Base-by-base conservation (phyloP, 2,329 filamentous ascomycete genomes). In the Colletotrichum chrysophilum region DNA sequence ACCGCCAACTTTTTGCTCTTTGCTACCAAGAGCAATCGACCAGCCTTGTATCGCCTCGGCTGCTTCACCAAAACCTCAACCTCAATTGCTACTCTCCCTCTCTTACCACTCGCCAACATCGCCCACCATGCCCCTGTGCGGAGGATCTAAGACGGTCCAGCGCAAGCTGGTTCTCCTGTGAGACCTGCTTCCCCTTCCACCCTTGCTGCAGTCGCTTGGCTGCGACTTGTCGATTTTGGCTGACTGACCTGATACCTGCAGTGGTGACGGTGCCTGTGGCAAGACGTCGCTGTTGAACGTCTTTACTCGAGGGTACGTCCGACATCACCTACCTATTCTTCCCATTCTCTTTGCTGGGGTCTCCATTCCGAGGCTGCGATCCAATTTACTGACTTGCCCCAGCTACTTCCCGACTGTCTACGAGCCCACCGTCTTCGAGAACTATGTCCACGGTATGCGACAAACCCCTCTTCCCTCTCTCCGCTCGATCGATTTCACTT, bases 371-470 rank as follows among this genome's bases (percentile, higher is more conserved):
- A 61, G 58, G 18, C 55, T 16, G 34, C 28, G 10, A 60, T 69
- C 28, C n/a, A 12, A 21, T 28, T 76, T 32, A 26, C 72, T 73
- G 38, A 77, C 68, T 48, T 26, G 43, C 16, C 28, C 55, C 80
- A 96, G 95, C 78, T 98, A 98, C 86, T 99, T 99, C 85, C 96
- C 96, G 67, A 98, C 96, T 74, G 96, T 98, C 82, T 98, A 98
- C 88, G 96, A 98, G 86, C 97, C 97, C 70, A 99, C 96, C 43
- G 96, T 98, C 79, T 98, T 98, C 86, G 96, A 99, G 85, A 99
- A 99, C 87, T 99, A 98, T 86, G 96, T 99, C 78, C 96, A 99
- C 85, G 96, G 95, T 97, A 90, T 83, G 90, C 83, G 52, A 43
- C 68, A 52, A 68, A 75, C 4, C 52, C 21, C 26, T 24, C 12